Percentiles rank a stretch among this genome's conserved stretches.
phyloP scores from a whole-genome alignment of 345 rosid genomes.

The Dipteronia sinensis region DNA sequence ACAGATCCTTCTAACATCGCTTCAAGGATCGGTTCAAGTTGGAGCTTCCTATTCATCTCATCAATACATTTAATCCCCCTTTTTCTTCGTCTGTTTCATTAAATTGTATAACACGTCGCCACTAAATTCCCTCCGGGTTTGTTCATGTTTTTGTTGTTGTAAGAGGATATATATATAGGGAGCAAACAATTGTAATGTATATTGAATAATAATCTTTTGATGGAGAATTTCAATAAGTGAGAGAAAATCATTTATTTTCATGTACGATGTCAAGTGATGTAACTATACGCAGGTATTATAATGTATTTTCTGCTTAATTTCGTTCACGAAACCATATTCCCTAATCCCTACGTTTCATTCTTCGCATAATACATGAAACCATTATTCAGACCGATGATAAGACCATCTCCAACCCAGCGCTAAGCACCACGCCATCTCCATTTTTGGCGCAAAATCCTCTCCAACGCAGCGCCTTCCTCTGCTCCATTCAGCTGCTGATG shows the following conservation, averaged over 20 bases:
- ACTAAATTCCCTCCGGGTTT: too few species aligned
- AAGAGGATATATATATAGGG: not conserved
- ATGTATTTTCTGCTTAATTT: too few species aligned
- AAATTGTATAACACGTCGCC: not conserved
- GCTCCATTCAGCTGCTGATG: too few species aligned
- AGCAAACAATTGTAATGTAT: not conserved
- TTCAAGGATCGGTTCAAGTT: constrained; percentile 33
- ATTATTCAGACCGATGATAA: too few species aligned
- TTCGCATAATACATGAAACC: too few species aligned
- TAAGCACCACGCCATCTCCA: too few species aligned
- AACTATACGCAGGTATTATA: too few species aligned
- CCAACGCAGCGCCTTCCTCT: too few species aligned
- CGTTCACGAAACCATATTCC: too few species aligned
- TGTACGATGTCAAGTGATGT: not conserved
- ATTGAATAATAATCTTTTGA: not conserved
- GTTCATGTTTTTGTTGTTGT: not conserved
- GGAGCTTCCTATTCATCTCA: constrained; percentile 31
- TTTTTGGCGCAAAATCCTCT: too few species aligned
- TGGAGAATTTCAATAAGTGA: not conserved
- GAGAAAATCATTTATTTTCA: not conserved
- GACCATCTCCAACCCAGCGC: too few species aligned
- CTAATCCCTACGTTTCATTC: too few species aligned
- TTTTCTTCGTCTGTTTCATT: constrained; percentile 32
- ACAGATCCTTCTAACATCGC: constrained; percentile 37
- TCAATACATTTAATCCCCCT: constrained; percentile 37